Base-by-base conservation (phyloP, 176 grass and related monocot species). In the Phoenix roebelenii region DNA sequence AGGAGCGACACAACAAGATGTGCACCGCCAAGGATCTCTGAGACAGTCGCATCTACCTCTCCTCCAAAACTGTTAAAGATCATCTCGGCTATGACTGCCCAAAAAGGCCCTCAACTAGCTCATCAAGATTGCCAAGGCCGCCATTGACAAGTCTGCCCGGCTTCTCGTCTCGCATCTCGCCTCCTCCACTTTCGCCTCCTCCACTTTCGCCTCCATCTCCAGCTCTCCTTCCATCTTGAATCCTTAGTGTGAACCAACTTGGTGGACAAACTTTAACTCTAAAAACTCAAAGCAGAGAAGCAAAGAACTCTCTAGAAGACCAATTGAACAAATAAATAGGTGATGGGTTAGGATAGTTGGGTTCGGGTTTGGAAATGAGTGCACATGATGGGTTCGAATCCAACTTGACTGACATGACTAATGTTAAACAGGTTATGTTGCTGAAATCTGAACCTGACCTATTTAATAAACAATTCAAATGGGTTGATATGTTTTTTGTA, bases 131-230 rank as follows among this genome's bases (percentile, higher is more conserved):
- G 67, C 67, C 35, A 70, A 70, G 67, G 20, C 53, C 30, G 54
- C 54, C 19, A 50, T 70, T 22, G 67, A 70, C 17, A 35, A 49
- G 54, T 54, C 50, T 50, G 51, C 19, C 5, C 50, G 54, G 64
- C 64, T 67, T 9, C 64, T 50, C 7, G 20, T 50, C 3, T 67
- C 23, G 64, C 50, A 25, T 50, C 64, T 50, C 57, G 28, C 24
- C 17, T 59, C 25, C 74, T 51, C 74, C 50, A 59, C 76, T 69
- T 29, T n/a, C n/a, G n/a, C n/a, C n/a, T n/a, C n/a, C n/a, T n/a
- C 77, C 64, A 18, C 59, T 22, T 82, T 83, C 1, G 55, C 80
- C 1, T 66, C 74, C 17, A 75, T 49, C 0, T 77, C 58, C 58
- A 53, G 10, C 49, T 23, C 19, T 12, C 24, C 64, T 29, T 28